Evolutionary conservation across 2,329 filamentous ascomycete genomes (phyloP).

Genomic region (Decorospora gaudefroyi): DNA sequence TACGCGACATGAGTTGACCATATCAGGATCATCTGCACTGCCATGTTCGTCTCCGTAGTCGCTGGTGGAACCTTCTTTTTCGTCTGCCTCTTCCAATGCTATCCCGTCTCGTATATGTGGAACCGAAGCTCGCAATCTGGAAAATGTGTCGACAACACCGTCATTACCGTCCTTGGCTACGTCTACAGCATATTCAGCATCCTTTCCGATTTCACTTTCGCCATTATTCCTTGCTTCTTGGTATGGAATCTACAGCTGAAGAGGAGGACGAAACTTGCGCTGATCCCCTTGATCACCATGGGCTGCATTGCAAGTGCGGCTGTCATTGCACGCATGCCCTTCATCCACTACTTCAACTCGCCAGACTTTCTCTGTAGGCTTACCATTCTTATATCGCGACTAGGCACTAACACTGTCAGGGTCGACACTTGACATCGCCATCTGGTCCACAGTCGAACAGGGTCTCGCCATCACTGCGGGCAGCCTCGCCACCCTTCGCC

Average conservation of each 20-base stretch:
- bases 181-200: slow-evolving; percentile 55
- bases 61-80: slow-evolving; percentile 53
- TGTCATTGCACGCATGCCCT: slow-evolving; percentile 41
- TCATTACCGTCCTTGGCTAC: slow-evolving; percentile 52
- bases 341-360: slow-evolving; percentile 33
- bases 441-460: slow-evolving; percentile 46
- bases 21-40: slow-evolving; percentile 43
- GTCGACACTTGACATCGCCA: slow-evolving; percentile 44
- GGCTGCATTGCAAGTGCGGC: slow-evolving; percentile 52
- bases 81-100: slow-evolving; percentile 57
- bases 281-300: slow-evolving; percentile 56
- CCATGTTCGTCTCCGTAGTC: slow-evolving; percentile 44
- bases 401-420: slow-evolving; percentile 17
- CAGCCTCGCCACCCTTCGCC: slow-evolving; percentile 44
- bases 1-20: background rate
- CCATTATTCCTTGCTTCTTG: slow-evolving; percentile 56
- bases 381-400: no score
- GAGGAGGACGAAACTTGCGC: slow-evolving; percentile 54
- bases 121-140: slow-evolving; percentile 45
- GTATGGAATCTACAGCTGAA: slow-evolving; percentile 58
- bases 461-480: slow-evolving; percentile 47
- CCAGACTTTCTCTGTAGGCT: slow-evolving; percentile 44
- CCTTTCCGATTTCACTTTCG: slow-evolving; percentile 56
- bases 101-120: slow-evolving; percentile 58
- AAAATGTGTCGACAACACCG: slow-evolving; percentile 49